Base-by-base conservation (phyloP, 78 protist genomes). In the Ministeria vibrans region DNA sequence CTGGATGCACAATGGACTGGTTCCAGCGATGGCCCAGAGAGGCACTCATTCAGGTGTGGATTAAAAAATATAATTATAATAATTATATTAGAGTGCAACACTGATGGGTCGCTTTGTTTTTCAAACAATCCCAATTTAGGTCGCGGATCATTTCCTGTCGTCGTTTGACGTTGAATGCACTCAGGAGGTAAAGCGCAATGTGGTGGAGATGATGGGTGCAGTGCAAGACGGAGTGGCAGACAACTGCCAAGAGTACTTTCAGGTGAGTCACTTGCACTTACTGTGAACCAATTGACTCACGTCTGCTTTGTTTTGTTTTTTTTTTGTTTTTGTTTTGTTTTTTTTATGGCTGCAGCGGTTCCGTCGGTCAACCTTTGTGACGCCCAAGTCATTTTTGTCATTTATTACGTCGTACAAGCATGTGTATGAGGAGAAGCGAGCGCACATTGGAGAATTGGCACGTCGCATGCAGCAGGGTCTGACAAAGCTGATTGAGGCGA, bases 351-450 rank as follows among this genome's bases (percentile, higher is more conserved):
- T n/a, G n/a, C n/a, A 73, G 44, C 53, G 75, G 11, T 91, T 77
- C 88, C 90, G 97, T 34, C 88, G 95, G 27, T n/a, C 75, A 36
- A 88, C 82, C 32, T 91, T 80, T 77, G 90, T 88, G 51, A 94
- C 97, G 61, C 97, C 97, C 55, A 91, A 91, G 90, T 90, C 94
- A 15, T 94, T 85, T 69, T 86, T 94, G 39, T 86, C 92, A 43
- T 94, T 91, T 93, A 39, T 94, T 74, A 49, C 38, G 30, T 49
- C 74, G 53, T 94, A 83, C 90, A 59, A 42, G 68, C n/a, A 0
- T 0, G 84, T 90, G 38, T 94, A 94, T 85, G 25, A 23, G 32
- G 27, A 76, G 68, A 92, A 94, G 86, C 45, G 38, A 45, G 18
- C 32, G 30, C 88, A 86, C 69, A 38, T 94, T 71, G 62, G 66